A percentile compares a stretch with the other conserved stretches of the same genome.
These are phyloP conservation scores for Lodderomyces beijingensis DNA, from an alignment of 1,139 yeast species.

Conservation along the genomic window DNA sequence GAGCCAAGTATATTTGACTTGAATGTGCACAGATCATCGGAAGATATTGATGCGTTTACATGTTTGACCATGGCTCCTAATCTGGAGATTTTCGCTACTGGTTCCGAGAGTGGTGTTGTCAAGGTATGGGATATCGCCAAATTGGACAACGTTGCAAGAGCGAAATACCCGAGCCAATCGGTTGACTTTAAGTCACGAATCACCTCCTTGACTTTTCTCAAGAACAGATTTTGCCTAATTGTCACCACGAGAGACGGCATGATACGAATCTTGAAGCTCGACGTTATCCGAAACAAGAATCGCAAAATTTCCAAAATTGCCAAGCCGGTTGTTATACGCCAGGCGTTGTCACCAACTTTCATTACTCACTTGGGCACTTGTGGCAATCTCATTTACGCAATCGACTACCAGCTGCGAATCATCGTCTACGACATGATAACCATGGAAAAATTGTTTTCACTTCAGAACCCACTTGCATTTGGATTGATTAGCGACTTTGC, in stretches of 20 bases:
- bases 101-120: conserved; percentile 67
- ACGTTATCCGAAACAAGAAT: conserved; percentile 35
- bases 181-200: conserved; percentile 47
- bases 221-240: conserved; percentile 60
- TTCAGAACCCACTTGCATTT: conserved; percentile 57
- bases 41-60: conserved; percentile 39
- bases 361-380: conserved; percentile 8
- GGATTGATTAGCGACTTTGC: conserved; percentile 64
- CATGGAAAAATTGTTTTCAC: conserved; percentile 40
- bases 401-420: conserved; percentile 54
- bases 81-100: conserved; percentile 67
- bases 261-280: conserved; percentile 55
- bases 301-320: conserved; percentile 30
- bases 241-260: conserved; percentile 66
- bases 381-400: conserved; percentile 42
- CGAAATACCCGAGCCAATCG: conserved; percentile 48
- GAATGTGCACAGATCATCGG: conserved; percentile 38
- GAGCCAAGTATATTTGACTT: conserved; percentile 2
- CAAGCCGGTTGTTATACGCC: conserved; percentile 42
- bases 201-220: conserved; percentile 48
- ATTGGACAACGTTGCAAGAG: conserved; percentile 61
- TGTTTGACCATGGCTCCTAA: conserved; percentile 59
- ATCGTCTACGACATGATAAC: conserved; percentile 56
- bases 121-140: conserved; percentile 75
- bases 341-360: conserved; percentile 14